Evolutionary conservation across 768 basidiomycete genomes (phyloP), one percentile per base, ranked within the genome.

Genomic region (Lactifluus hygrophoroides): DNA sequence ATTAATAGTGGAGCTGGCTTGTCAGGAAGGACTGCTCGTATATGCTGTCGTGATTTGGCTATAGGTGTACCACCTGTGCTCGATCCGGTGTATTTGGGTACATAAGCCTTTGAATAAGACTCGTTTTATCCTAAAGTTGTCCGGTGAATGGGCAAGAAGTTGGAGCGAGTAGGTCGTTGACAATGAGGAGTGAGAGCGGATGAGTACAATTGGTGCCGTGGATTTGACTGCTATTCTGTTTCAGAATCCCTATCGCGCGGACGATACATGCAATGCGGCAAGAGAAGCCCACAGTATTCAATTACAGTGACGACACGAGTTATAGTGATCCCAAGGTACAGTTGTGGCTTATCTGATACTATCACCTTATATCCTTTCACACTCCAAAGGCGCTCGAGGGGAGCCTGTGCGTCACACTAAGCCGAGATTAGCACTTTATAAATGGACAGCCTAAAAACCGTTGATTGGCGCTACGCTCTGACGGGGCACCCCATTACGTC

Each of bases 11-110:
- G 5, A 21, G 30, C 8, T 19, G 28, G 16, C 5, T 43, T 21
- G 3, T 16, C 10, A 45, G 50, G 40, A 16, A n/a, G 13, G 21
- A 19, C 37, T 6, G 3, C 46, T 54, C 44, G 38, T 45, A 37
- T 58, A 53, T 54, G 38, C 51, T 53, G 21, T 51, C 37, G 32
- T 48, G 38, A 43, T 54, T 42, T 48, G 57, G 51, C 45, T 30
- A 49, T 44, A 19, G 58, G 58, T 54, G 52, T 42, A 54, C 14
- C 23, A 32, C 52, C 57, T 53, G 51, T 46, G 51, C 44, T 58
- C n/a, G 38, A 54, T 43, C 52, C 52, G 17, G 52, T 58, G 51
- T 54, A 43, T 46, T 58, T 54, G 57, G 19, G 51, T 53, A 53
- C 19, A 51, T 28, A 21, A 57, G 5, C 8, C n/a, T n/a, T n/a